phyloP scores from a whole-genome alignment of 768 basidiomycete species.

The Suillus cothurnatus region DNA sequence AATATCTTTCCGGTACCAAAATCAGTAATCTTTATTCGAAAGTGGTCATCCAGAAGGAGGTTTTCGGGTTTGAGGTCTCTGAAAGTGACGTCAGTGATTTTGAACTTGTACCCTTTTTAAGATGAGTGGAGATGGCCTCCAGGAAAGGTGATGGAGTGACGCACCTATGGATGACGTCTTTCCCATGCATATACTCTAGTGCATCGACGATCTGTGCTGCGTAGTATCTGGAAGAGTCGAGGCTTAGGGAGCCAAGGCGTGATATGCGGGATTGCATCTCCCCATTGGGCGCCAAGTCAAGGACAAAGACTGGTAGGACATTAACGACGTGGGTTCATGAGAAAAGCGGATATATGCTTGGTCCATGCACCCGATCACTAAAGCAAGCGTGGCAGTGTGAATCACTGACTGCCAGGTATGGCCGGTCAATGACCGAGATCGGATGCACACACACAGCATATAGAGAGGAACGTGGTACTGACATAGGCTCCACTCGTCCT shows the following conservation, averaged over 20 bases:
- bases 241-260: constrained; percentile 83
- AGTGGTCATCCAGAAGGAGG: constrained; percentile 82
- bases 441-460: neutral
- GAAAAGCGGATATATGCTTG: neutral
- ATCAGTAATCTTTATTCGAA: constrained; percentile 93
- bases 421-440: constrained; percentile 4
- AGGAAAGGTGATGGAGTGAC: constrained; percentile 16
- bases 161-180: constrained; percentile 86
- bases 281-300: constrained; percentile 76
- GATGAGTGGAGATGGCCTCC: neutral
- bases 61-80: constrained; percentile 88
- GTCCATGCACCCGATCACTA: neutral
- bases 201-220: constrained; percentile 90
- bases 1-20: constrained; percentile 91
- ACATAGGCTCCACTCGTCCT: constrained; percentile 83
- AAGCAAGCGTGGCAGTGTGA: neutral
- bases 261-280: constrained; percentile 75
- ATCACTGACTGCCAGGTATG: neutral
- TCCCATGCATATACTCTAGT: constrained; percentile 86
- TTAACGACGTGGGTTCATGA: constrained; percentile 12
- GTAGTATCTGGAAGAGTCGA: constrained; percentile 78
- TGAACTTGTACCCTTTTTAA: neutral
- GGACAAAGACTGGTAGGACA: constrained; percentile 62
- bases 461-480: neutral
- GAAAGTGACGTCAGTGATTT: constrained; percentile 6